phyloP scores from a whole-genome alignment of 257 asterid genomes.

The Nicotiana tabacum region DNA sequence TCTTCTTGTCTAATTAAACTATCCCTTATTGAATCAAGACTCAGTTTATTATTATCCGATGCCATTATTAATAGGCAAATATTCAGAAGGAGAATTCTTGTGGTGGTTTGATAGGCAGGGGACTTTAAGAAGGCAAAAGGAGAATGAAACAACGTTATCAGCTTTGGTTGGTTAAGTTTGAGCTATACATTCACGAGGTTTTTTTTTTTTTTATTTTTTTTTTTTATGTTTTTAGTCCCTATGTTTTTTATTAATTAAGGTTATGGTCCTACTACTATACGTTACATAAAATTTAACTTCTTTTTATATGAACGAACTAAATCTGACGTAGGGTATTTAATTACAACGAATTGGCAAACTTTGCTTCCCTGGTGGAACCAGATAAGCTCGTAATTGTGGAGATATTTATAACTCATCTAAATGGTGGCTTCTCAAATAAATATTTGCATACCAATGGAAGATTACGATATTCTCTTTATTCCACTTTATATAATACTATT shows the following conservation, averaged over 20 bases:
- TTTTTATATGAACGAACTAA: no score
- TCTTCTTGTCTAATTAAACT: conserved; percentile 76
- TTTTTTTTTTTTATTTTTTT: background rate
- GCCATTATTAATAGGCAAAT: background rate
- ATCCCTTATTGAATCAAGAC: conserved; percentile 64
- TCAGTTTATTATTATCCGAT: conserved; percentile 20
- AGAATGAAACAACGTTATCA: background rate
- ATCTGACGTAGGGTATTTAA: no score
- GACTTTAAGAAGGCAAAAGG: background rate
- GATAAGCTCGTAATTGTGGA: background rate
- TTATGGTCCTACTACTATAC: background rate
- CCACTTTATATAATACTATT: background rate
- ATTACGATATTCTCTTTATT: background rate
- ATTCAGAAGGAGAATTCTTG: background rate
- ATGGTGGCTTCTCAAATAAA: background rate
- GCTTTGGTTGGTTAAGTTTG: conserved; percentile 2
- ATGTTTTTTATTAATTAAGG: background rate
- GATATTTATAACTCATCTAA: background rate
- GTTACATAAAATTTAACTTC: background rate
- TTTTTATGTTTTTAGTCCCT: background rate
- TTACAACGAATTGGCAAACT: background rate
- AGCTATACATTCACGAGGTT: background rate
- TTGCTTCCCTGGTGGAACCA: background rate
- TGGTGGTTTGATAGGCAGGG: background rate
- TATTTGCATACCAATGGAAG: background rate